phyloP scores from a whole-genome alignment of 1,139 yeast genomes.

The Yamadazyma diddensiae region DNA sequence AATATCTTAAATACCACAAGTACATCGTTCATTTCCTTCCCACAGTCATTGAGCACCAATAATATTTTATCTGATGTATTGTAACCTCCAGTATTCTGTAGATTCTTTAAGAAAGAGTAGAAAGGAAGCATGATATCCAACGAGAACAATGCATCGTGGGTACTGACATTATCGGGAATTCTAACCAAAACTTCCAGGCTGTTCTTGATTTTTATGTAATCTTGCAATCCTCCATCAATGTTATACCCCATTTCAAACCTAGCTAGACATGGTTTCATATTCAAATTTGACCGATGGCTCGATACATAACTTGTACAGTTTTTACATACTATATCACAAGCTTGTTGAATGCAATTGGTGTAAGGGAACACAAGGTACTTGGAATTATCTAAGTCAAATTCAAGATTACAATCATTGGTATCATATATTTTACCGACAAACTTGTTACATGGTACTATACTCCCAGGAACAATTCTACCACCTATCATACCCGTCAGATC shows the following conservation, averaged over 20 bases:
- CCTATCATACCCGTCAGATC: neutral
- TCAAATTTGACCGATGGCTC: constrained; percentile 1
- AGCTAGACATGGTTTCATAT: constrained; percentile 18
- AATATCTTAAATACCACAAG: constrained; percentile 32
- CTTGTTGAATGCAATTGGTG: constrained; percentile 31
- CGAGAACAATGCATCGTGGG: constrained; percentile 38
- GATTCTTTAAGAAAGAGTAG: constrained; percentile 23
- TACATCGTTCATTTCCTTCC: constrained; percentile 36
- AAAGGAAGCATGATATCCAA: constrained; percentile 38
- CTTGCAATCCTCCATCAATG: constrained; percentile 43
- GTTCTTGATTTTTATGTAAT: constrained; percentile 26
- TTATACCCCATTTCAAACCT: constrained; percentile 33
- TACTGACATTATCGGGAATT: constrained; percentile 30
- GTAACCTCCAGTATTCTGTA: constrained; percentile 6
- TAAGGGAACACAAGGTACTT: constrained; percentile 37
- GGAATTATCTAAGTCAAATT: constrained; percentile 11
- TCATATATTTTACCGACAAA: constrained; percentile 27
- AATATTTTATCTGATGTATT: constrained; percentile 18
- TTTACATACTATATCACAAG: constrained; percentile 17
- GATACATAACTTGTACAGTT: constrained; percentile 19
- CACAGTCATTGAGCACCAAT: constrained; percentile 27
- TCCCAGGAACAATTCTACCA: neutral
- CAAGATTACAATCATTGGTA: constrained; percentile 12
- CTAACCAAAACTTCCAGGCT: constrained; percentile 25
- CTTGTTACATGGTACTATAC: constrained; percentile 34